Conservation (phyloP, 495 filamentous ascomycete genomes). For the Aspergillus heteromorphus region DNA sequence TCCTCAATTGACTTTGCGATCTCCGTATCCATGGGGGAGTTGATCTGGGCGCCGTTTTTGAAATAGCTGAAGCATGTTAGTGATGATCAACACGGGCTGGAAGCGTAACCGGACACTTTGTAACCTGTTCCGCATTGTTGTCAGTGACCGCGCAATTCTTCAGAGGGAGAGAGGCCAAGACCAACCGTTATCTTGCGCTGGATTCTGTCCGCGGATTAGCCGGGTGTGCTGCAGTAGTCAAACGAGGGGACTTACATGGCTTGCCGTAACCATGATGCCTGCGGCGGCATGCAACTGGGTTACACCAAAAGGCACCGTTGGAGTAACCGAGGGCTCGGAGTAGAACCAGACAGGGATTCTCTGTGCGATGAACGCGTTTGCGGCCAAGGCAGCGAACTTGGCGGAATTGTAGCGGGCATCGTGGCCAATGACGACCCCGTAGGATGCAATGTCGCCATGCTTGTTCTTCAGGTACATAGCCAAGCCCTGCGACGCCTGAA, state of each 20-base stretch:
- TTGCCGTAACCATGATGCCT: slow-evolving; percentile 70
- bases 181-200: slow-evolving; percentile 59
- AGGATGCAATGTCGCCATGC: slow-evolving; percentile 31
- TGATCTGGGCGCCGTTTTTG: slow-evolving; percentile 65
- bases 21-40: slow-evolving; percentile 55
- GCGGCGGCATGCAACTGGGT: slow-evolving; percentile 51
- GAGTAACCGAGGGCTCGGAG: slow-evolving; percentile 52
- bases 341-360: slow-evolving; percentile 60
- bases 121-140: slow-evolving; percentile 39
- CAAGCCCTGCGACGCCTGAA: slow-evolving; percentile 68
- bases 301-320: slow-evolving; percentile 65
- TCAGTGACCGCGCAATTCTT: not conserved
- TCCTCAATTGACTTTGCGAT: slow-evolving; percentile 56
- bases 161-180: not conserved
- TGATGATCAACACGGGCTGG: not conserved
- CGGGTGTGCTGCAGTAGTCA: not conserved
- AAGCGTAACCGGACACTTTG: slow-evolving; percentile 50
- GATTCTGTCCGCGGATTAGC: slow-evolving; percentile 45
- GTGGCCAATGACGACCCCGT: slow-evolving; percentile 59
- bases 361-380: slow-evolving; percentile 58
- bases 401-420: slow-evolving; percentile 65
- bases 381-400: slow-evolving; percentile 59
- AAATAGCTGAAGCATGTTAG: slow-evolving; percentile 46
- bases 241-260: slow-evolving; percentile 41
- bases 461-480: slow-evolving; percentile 53